Evolutionary conservation across 306 rosid genomes (phyloP).

Genomic region (Cicer yamashitae): DNA sequence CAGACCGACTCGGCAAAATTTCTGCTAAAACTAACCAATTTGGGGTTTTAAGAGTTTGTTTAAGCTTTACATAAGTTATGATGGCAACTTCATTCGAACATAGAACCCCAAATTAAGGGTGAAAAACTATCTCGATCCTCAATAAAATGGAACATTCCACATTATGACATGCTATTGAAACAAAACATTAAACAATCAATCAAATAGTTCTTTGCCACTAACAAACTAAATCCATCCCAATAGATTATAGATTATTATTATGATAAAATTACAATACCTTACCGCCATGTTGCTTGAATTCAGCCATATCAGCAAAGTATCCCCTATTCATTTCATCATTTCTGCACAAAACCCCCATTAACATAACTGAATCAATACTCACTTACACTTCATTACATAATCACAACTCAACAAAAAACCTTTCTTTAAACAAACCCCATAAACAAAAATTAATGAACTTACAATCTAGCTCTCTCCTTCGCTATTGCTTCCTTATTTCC

Average conservation of each 20-base stretch:
- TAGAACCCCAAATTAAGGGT: not conserved
- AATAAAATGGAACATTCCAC: constrained; percentile 13
- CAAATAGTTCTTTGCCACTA: not conserved
- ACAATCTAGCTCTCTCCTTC: constrained; percentile 94
- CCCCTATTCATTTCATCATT: constrained; percentile 90
- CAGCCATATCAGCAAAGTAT: constrained; percentile 78
- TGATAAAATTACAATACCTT: constrained; percentile 57
- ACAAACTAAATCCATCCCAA: constrained; percentile 10
- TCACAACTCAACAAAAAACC: constrained; percentile 11
- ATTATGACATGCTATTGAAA: constrained; percentile 20
- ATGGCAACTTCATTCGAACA: constrained; percentile 19
- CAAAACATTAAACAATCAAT: not conserved
- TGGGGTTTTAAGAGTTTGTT: constrained; percentile 8
- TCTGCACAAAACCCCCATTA: constrained; percentile 62
- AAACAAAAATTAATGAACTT: constrained; percentile 41
- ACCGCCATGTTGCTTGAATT: constrained; percentile 82
- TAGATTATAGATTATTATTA: not conserved
- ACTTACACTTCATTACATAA: constrained; percentile 30
- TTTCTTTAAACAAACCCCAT: constrained; percentile 13
- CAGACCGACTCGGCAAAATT: not conserved
- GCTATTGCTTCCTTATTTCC: constrained; percentile 67
- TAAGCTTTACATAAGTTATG: not conserved
- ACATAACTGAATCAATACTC: constrained; percentile 24
- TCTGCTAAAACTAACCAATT: constrained; percentile 12
- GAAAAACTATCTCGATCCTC: constrained; percentile 17